Conservation (phyloP, 768 basidiomycete genomes). For the Amyloporia xantha region DNA sequence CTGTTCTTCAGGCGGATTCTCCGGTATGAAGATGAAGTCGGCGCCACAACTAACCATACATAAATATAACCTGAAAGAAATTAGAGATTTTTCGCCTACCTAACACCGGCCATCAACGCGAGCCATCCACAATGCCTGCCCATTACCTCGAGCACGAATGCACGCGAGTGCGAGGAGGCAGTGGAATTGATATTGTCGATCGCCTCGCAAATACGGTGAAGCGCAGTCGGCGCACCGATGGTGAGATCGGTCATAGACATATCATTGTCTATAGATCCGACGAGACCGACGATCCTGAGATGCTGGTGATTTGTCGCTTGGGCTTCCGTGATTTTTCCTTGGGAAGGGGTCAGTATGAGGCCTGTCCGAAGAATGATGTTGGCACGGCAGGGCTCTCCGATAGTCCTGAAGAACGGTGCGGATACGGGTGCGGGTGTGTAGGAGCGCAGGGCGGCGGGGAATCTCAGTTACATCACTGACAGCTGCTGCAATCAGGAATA, state of each 20-base stretch:
- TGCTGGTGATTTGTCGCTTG: conserved; percentile 71
- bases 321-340: conserved; percentile 68
- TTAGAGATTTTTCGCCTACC: too few relatives aligned
- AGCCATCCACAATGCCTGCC: conserved; percentile 99
- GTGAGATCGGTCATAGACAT: conserved; percentile 98
- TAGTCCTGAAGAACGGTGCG: too few relatives aligned
- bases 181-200: conserved; percentile 99
- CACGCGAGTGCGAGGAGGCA: conserved; percentile 90
- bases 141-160: conserved; percentile 99
- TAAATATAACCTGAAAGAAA: too few relatives aligned
- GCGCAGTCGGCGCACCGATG: conserved; percentile 91
- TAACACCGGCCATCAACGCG: conserved; percentile 86
- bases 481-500: too few relatives aligned
- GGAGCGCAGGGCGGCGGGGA: not conserved
- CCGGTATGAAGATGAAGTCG: conserved; percentile 97
- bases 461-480: too few relatives aligned
- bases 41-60: conserved; percentile 69
- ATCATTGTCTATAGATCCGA: conserved; percentile 98
- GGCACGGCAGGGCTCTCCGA: not conserved
- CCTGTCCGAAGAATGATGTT: not conserved
- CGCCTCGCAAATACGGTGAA: conserved; percentile 95
- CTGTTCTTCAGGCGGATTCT: conserved; percentile 74
- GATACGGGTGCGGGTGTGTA: not conserved
- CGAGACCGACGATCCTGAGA: conserved; percentile 95
- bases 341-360: not conserved